These are phyloP conservation scores for Maudiozyma serrabonitensis DNA, from an alignment of 805 yeast genomes.

Conservation along the genomic window DNA sequence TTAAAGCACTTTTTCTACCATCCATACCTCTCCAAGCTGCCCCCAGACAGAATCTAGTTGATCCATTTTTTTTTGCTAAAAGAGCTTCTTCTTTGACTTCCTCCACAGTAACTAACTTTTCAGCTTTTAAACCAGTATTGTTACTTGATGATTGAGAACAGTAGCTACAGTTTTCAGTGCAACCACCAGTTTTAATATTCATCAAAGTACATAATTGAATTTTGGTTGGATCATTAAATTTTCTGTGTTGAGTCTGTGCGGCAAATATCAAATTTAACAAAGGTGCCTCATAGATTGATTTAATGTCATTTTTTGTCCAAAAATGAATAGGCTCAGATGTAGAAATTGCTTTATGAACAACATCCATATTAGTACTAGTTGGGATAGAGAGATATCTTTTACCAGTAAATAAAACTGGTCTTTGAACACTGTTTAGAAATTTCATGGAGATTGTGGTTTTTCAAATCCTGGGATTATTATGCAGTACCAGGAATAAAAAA, in stretches of 20 bases:
- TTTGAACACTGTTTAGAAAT: too few species aligned
- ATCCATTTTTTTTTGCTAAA: constrained; percentile 58
- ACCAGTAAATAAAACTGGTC: too few species aligned
- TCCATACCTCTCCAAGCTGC: constrained; percentile 85
- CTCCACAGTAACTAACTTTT: constrained; percentile 49
- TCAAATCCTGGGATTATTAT: too few species aligned
- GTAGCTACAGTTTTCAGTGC: constrained; percentile 73
- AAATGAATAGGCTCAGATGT: constrained; percentile 6
- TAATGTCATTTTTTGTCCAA: constrained; percentile 57
- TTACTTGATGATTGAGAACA: constrained; percentile 69
- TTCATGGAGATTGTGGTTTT: too few species aligned
- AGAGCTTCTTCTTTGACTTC: constrained; percentile 55
- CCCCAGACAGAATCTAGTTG: constrained; percentile 76
- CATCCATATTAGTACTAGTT: too few species aligned
- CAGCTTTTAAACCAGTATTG: constrained; percentile 64
- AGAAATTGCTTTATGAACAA: too few species aligned
- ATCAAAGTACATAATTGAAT: constrained; percentile 69
- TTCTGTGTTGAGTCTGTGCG: constrained; percentile 59
- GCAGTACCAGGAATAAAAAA: too few species aligned
- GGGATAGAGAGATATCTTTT: too few species aligned
- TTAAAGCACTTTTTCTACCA: constrained; percentile 61
- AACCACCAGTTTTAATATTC: constrained; percentile 72
- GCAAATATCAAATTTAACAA: constrained; percentile 48
- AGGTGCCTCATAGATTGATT: constrained; percentile 55
- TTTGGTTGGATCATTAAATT: constrained; percentile 55